Conservation (phyloP, 2,329 filamentous ascomycete species). For the Diplocarpon rosae region DNA sequence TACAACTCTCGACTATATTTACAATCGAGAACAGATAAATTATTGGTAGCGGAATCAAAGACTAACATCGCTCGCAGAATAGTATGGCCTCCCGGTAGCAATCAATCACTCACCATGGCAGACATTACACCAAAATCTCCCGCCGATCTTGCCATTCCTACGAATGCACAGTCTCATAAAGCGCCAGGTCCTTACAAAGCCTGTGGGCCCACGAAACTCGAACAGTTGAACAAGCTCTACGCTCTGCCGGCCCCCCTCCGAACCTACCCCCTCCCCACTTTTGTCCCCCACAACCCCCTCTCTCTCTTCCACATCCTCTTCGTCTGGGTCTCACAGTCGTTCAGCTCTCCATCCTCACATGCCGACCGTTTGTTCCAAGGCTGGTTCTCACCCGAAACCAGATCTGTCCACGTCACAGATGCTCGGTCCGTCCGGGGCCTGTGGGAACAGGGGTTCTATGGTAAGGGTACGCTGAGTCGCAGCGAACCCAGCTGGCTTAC, state of each 20-base stretch:
- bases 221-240: conserved; percentile 62
- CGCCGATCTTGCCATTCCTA: conserved; percentile 2
- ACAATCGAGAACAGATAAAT: not conserved
- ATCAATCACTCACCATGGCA: conserved; percentile 16
- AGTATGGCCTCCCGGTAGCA: conserved; percentile 21
- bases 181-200: conserved; percentile 11
- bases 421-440: conserved; percentile 63
- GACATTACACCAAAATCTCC: conserved; percentile 11
- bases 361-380: conserved; percentile 56
- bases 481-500: conserved; percentile 93
- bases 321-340: conserved; percentile 62
- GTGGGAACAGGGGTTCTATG: conserved; percentile 97
- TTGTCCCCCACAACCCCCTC: conserved; percentile 86
- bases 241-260: conserved; percentile 68
- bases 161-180: not conserved
- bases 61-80: conserved; percentile 6
- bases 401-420: conserved; percentile 76
- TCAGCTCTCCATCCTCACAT: conserved; percentile 54
- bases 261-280: conserved; percentile 72
- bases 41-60: not conserved
- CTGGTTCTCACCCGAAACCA: conserved; percentile 70
- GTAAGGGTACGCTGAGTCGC: conserved; percentile 83
- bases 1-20: conserved; percentile 2
- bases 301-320: conserved; percentile 74
- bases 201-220: conserved; percentile 25